Percentiles rank a stretch among this genome's conserved stretches.
Conservation (phyloP, 225 moss, liverwort and hornwort genomes). For the Anthoceros angustus region DNA sequence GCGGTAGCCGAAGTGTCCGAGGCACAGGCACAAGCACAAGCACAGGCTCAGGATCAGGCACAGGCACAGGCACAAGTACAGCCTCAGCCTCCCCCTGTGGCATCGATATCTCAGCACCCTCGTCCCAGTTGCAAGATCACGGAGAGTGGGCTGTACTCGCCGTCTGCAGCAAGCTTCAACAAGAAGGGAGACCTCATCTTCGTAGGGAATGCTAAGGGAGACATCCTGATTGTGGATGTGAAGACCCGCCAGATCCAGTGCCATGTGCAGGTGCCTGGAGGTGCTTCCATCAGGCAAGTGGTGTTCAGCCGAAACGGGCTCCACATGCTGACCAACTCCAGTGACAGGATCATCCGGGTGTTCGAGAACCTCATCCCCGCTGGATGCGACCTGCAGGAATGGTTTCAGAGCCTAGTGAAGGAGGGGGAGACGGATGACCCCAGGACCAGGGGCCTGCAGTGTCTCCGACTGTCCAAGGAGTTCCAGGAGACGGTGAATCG, state of each 20-base stretch:
- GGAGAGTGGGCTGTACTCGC: constrained; percentile 55
- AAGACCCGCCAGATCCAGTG: constrained; percentile 48
- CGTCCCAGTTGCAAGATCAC: constrained; percentile 68
- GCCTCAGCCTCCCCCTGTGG: not conserved
- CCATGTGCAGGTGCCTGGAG: constrained; percentile 65
- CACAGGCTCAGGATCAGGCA: no score
- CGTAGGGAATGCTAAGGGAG: constrained; percentile 89
- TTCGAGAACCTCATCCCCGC: constrained; percentile 74
- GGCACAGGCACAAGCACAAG: no score
- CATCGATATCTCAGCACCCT: constrained; percentile 11
- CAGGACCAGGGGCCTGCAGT: constrained; percentile 35
- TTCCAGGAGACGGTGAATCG: constrained; percentile 94
- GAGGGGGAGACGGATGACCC: constrained; percentile 24
- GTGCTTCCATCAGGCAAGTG: constrained; percentile 81
- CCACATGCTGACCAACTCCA: constrained; percentile 84
- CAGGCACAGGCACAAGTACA: not conserved
- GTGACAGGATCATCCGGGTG: constrained; percentile 82
- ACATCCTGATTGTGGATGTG: constrained; percentile 66
- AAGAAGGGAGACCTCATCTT: constrained; percentile 93
- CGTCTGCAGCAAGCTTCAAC: constrained; percentile 84
- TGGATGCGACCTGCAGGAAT: constrained; percentile 44
- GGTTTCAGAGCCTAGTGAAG: constrained; percentile 11
- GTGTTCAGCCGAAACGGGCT: constrained; percentile 92
- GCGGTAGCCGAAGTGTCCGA: not conserved
- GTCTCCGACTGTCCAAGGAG: constrained; percentile 70